These are phyloP conservation scores for Eucalyptus rudis DNA, from an alignment of 345 rosid species.

Conservation along the genomic window DNA sequence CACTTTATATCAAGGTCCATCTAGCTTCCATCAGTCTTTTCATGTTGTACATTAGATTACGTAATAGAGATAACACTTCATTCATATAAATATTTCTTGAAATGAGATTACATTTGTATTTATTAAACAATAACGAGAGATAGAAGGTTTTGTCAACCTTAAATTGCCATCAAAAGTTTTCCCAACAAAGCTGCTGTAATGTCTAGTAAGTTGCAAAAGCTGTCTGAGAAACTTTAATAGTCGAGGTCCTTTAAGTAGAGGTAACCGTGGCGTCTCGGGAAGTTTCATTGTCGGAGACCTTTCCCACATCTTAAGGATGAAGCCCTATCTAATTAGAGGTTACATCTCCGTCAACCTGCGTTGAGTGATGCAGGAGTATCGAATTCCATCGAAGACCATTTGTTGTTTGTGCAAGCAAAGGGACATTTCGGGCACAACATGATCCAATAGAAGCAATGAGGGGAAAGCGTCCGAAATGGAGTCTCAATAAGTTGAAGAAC, in stretches of 20 bases:
- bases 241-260: neutral
- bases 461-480: neutral
- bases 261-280: neutral
- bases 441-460: neutral
- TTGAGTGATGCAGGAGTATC: neutral
- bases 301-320: neutral
- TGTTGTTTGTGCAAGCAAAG: neutral
- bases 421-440: neutral
- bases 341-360: neutral
- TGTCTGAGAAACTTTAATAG: neutral
- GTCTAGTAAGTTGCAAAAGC: neutral
- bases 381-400: neutral
- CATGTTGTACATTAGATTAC: neutral
- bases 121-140: neutral
- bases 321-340: neutral
- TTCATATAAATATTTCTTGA: neutral
- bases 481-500: neutral
- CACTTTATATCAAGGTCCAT: neutral
- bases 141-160: neutral
- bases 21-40: neutral
- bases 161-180: neutral
- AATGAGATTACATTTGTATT: neutral
- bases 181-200: neutral
- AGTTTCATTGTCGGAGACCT: neutral
- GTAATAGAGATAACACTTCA: neutral